These are phyloP conservation scores for Naumovozyma baii DNA, from an alignment of 805 yeast genomes.

Conservation along the genomic window DNA sequence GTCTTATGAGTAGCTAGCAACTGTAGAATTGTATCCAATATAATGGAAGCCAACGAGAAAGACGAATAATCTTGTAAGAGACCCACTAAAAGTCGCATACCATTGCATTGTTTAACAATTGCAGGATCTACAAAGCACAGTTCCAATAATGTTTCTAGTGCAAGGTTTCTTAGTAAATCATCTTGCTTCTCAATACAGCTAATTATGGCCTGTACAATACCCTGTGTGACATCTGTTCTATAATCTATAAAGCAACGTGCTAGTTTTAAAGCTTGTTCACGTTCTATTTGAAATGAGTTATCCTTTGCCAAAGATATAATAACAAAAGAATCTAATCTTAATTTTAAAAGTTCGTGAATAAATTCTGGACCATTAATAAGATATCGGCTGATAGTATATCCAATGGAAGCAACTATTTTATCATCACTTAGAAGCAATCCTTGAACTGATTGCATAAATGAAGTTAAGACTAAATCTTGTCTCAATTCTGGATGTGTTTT, in stretches of 20 bases:
- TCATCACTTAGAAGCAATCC: constrained; percentile 47
- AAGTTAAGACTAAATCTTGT: constrained; percentile 51
- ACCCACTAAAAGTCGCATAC: constrained; percentile 33
- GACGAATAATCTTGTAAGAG: constrained; percentile 21
- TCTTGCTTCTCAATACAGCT: constrained; percentile 50
- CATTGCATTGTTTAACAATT: constrained; percentile 38
- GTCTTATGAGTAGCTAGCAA: constrained; percentile 24
- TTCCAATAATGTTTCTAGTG: constrained; percentile 51
- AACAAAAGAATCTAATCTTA: constrained; percentile 53
- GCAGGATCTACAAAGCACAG: constrained; percentile 39
- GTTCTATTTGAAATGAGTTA: constrained; percentile 45
- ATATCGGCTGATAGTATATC: constrained; percentile 64
- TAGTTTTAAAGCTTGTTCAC: constrained; percentile 68
- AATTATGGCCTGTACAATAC: constrained; percentile 58
- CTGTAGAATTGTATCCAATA: constrained; percentile 22
- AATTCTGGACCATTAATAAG: constrained; percentile 48
- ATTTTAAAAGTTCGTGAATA: constrained; percentile 40
- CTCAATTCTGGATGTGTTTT: constrained; percentile 50
- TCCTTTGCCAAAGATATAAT: constrained; percentile 57
- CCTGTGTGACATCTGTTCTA: constrained; percentile 51
- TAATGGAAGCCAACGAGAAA: constrained; percentile 18
- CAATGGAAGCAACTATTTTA: constrained; percentile 61
- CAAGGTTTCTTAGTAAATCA: constrained; percentile 41
- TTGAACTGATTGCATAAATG: constrained; percentile 50
- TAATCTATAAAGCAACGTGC: constrained; percentile 51